Percentiles rank a stretch among this genome's conserved stretches.
Evolutionary conservation across 2,329 filamentous ascomycete genomes (phyloP).

Genomic region (Fusarium longipes): DNA sequence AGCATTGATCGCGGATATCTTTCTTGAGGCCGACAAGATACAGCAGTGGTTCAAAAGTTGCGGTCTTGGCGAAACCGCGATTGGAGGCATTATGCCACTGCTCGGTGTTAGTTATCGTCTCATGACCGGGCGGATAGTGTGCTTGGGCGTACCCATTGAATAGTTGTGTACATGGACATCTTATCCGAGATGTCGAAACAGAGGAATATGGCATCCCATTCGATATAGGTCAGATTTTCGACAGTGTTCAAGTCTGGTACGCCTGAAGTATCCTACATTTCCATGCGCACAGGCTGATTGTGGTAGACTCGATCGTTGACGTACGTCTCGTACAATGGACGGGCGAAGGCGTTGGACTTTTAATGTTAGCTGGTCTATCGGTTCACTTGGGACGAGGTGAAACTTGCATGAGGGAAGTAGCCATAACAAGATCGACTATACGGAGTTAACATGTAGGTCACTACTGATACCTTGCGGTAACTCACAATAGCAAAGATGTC

Average conservation of each 20-base stretch:
- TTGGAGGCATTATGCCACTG: constrained; percentile 49
- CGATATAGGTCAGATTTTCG: constrained; percentile 50
- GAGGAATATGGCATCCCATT: constrained; percentile 54
- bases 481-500: constrained; percentile 55
- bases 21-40: constrained; percentile 53
- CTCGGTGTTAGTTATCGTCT: not conserved
- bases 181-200: constrained; percentile 55
- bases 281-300: constrained; percentile 45
- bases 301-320: constrained; percentile 44
- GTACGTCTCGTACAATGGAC: constrained; percentile 53
- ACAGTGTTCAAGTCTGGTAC: constrained; percentile 52
- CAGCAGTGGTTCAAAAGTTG: constrained; percentile 40
- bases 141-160: constrained; percentile 50
- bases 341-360: constrained; percentile 49
- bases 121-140: fast-evolving
- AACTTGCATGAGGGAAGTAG: constrained; percentile 53
- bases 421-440: constrained; percentile 54
- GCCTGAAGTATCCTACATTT: constrained; percentile 57
- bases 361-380: not conserved
- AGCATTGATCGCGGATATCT: constrained; percentile 46
- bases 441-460: not conserved
- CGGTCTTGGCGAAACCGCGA: constrained; percentile 44
- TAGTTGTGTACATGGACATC: constrained; percentile 49
- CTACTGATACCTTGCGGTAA: fast-evolving
- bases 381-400: fast-evolving